These are phyloP conservation scores for Geotrichum restrictum DNA, from an alignment of 1,139 yeast genomes.

Conservation along the genomic window DNA sequence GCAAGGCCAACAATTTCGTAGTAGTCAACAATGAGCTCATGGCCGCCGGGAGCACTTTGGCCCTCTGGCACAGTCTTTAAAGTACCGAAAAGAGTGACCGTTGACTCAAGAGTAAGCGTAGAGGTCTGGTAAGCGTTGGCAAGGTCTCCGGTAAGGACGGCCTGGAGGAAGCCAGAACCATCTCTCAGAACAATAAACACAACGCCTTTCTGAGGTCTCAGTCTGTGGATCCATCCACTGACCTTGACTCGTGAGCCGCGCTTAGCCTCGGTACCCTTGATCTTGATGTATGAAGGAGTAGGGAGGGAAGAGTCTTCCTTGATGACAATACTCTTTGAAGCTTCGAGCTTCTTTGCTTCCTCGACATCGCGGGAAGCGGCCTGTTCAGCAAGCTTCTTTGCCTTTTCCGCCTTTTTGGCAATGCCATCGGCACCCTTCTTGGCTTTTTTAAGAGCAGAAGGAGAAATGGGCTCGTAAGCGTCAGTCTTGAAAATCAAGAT, in stretches of 20 bases:
- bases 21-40: conserved; percentile 86
- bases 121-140: conserved; percentile 85
- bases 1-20: conserved; percentile 88
- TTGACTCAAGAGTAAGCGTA: conserved; percentile 83
- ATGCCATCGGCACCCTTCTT: conserved; percentile 92
- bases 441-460: conserved; percentile 92
- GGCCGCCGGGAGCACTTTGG: conserved; percentile 96
- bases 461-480: conserved; percentile 75
- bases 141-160: conserved; percentile 83
- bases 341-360: conserved; percentile 68
- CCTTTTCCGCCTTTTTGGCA: conserved; percentile 84
- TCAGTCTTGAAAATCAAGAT: conserved; percentile 62
- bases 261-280: conserved; percentile 50
- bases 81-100: conserved; percentile 74
- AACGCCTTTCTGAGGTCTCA: conserved; percentile 86
- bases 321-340: conserved; percentile 65
- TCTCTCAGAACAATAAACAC: conserved; percentile 91
- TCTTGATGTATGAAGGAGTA: conserved; percentile 62
- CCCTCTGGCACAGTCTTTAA: conserved; percentile 88
- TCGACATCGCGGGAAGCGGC: conserved; percentile 59
- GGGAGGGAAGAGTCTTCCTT: conserved; percentile 72
- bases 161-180: conserved; percentile 87
- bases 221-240: conserved; percentile 95
- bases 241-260: conserved; percentile 64
- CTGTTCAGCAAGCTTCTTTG: conserved; percentile 59